These are phyloP conservation scores for Austroboletus novae-zelandiae DNA, from an alignment of 1,284 basidiomycete genomes.

Conservation along the genomic window DNA sequence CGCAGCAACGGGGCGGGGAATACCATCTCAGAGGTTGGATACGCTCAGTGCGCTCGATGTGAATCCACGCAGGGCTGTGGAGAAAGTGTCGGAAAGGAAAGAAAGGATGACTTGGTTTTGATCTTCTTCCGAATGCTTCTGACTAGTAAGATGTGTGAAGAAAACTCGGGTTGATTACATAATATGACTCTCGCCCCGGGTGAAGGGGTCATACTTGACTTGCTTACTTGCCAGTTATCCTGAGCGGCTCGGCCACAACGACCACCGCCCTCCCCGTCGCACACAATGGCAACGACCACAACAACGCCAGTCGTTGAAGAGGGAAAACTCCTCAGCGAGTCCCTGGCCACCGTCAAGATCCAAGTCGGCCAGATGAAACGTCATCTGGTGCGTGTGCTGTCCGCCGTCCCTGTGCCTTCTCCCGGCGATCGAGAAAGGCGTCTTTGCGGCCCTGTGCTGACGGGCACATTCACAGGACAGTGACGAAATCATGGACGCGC, in stretches of 20 bases:
- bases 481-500: slow-evolving; percentile 95
- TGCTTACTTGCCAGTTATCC: not conserved
- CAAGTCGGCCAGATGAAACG: slow-evolving; percentile 93
- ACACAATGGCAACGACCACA: slow-evolving; percentile 22
- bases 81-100: no score
- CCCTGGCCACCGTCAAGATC: slow-evolving; percentile 84
- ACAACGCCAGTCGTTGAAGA: slow-evolving; percentile 48
- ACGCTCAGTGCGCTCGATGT: no score
- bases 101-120: no score
- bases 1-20: no score
- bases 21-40: no score
- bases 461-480: slow-evolving; percentile 56
- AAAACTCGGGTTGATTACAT: slow-evolving; percentile 17
- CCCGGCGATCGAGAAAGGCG: not conserved
- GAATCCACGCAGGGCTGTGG: no score
- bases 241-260: slow-evolving; percentile 1
- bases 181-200: slow-evolving; percentile 8
- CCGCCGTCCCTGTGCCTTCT: not conserved
- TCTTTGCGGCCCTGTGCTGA: not conserved
- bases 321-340: slow-evolving; percentile 80
- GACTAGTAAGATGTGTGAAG: no score
- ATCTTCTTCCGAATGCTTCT: no score
- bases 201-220: slow-evolving; percentile 3
- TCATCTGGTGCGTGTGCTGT: slow-evolving; percentile 65
- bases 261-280: slow-evolving; percentile 3